Evolutionary conservation across 176 grass and related monocot genomes (phyloP), one percentile per base, ranked within the genome.

Genomic region (Bothriochloa decipiens): DNA sequence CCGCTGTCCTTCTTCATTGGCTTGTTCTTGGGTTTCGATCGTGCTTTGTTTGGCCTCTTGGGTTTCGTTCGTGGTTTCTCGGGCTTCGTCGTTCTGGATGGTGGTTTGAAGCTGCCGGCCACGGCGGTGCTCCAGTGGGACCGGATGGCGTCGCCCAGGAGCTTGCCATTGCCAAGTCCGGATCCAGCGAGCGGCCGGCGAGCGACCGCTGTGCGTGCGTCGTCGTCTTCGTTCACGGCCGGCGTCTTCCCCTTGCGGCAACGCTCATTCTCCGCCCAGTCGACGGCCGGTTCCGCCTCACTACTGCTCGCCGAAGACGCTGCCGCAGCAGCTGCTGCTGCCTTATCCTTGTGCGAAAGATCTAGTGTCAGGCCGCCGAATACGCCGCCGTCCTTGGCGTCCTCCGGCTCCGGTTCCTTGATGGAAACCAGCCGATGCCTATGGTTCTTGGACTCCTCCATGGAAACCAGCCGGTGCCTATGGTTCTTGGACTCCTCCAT

Each of bases 231-330:
- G 32, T 76, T 55, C 3, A 7, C 13, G 18, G 9, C 76, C 6
- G 8, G 12, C 37, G 27, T 43, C 76, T 78, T 78, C 14, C 76
- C 76, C 76, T 78, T 78, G n/a, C 13, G 76, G n/a, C 8, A 26
- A 23, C 13, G 22, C 37, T 28, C 8, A 16, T 29, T 27, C 22
- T 64, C 37, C 3, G 7, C 57, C 53, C 13, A 17, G 8, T 11
- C 37, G 0, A 7, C 23, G 2, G 3, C 15, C 20, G 2, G 0
- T 25, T 50, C 55, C 55, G 8, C 45, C 15, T 27, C 15, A 11
- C 57, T 5, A 23, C 57, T 40, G 8, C 57, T 64, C 76, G 76
- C 15, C 55, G 55, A 58, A 55, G 74, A 25, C 17, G 29, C 4
- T 20, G 49, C 0, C 16, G 72, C 14, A 2, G 15, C 28, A 1